Conservation (phyloP, 495 filamentous ascomycete species). For the Halenospora varia region DNA sequence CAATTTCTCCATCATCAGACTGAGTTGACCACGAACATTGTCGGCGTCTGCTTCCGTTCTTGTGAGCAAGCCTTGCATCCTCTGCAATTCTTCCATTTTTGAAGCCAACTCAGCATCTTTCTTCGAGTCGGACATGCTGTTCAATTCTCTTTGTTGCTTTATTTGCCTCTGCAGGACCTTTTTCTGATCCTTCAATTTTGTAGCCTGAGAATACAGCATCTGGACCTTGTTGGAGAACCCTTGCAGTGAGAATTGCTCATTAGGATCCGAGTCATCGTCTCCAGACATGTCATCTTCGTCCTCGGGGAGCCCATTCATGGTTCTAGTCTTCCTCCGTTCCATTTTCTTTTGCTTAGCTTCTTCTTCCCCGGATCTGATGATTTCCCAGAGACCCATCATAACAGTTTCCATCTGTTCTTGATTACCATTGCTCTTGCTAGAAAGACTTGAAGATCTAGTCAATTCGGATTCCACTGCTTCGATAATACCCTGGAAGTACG, state of each 20-base stretch:
- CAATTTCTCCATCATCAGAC: slow-evolving; percentile 49
- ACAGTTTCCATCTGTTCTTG: slow-evolving; percentile 53
- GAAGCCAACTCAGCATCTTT: slow-evolving; percentile 52
- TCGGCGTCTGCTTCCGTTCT: slow-evolving; percentile 44
- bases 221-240: slow-evolving; percentile 74
- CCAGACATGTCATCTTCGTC: slow-evolving; percentile 40
- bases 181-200: slow-evolving; percentile 76
- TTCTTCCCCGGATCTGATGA: slow-evolving; percentile 59
- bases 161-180: slow-evolving; percentile 80
- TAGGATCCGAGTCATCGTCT: slow-evolving; percentile 43
- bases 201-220: slow-evolving; percentile 60
- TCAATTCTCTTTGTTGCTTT: slow-evolving; percentile 87
- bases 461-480: slow-evolving; percentile 32
- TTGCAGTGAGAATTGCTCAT: slow-evolving; percentile 60
- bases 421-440: slow-evolving; percentile 23
- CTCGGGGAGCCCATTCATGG: slow-evolving; percentile 39
- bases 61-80: slow-evolving; percentile 44
- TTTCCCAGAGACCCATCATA: slow-evolving; percentile 69
- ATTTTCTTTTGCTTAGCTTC: slow-evolving; percentile 50
- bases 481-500: slow-evolving; percentile 44
- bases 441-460: slow-evolving; percentile 8
- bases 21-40: slow-evolving; percentile 39
- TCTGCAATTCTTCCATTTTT: slow-evolving; percentile 50
- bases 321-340: slow-evolving; percentile 38
- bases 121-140: slow-evolving; percentile 58